These are phyloP conservation scores for Xylaria acuta DNA, from an alignment of 495 filamentous ascomycete species.

Conservation along the genomic window DNA sequence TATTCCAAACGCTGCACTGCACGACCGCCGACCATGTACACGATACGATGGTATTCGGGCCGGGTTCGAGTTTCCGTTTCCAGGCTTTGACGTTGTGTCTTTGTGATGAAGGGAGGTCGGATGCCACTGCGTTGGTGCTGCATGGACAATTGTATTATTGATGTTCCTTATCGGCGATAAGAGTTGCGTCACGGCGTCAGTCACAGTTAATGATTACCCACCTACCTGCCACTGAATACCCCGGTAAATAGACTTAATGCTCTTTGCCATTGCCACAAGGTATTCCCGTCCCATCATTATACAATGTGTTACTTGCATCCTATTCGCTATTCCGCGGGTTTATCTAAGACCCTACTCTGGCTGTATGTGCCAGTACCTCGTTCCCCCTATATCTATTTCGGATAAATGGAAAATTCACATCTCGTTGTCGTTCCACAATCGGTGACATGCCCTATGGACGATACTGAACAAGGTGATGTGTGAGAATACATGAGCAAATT, in stretches of 20 bases:
- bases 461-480: background rate
- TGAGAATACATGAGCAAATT: background rate
- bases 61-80: background rate
- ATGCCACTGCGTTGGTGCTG: conserved; percentile 4
- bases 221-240: background rate
- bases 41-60: background rate
- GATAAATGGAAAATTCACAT: background rate
- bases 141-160: background rate
- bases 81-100: background rate
- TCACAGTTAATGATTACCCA: conserved; percentile 4
- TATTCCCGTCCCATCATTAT: too few relatives aligned
- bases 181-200: conserved; percentile 16
- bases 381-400: background rate
- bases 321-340: background rate
- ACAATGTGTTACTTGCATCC: background rate
- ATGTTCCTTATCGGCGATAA: conserved; percentile 36
- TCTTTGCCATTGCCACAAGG: background rate
- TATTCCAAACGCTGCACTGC: background rate
- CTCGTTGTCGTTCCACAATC: background rate
- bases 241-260: background rate
- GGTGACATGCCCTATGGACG: background rate
- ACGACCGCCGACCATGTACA: background rate
- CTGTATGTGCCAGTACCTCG: too few relatives aligned
- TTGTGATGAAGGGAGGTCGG: background rate
- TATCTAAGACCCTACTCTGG: background rate